Evolutionary conservation across 164 flowering plant genomes (phyloP), one percentile per base, ranked within the genome.

Genomic region (Aristolochia fimbriata): DNA sequence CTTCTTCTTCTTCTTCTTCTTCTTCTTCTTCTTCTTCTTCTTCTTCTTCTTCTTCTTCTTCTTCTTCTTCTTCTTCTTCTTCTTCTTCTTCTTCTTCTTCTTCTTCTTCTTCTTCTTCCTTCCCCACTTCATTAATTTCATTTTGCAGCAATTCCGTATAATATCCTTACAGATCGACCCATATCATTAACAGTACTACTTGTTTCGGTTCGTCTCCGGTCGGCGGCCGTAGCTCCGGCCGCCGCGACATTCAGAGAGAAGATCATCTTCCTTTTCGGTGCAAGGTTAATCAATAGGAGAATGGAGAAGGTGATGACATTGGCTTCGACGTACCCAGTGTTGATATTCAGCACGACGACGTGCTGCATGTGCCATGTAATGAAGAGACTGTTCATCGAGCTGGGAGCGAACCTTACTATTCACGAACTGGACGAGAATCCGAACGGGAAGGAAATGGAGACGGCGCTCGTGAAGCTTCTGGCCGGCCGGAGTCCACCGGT

Each of bases 311-410:
- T 72, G 27, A 15, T 17, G 64, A 58, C 33, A 22, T 52, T 87
- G 74, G 70, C 78, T 0, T 70, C 83, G 17, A 83, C 80, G 69
- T 81, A 77, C 50, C 87, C 85, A 2, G 81, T 90, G 24, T 81
- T 87, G 71, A 81, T 90, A 15, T 90, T 90, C 78, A 87, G 87
- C 79, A 85, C 78, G 75, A 87, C 84, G 76, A 70, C 88, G 6
- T 87, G 95, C 51, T 85, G 92, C 77, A 67, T 90, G 72, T 81
- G 82, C 68, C 84, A 90, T 61, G 78, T 94, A 3, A 85, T 90
- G 59, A 76, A 74, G 65, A 78, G 78, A 17, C 73, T 90, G 19
- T 82, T 90, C 63, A 68, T 66, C 30, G 95, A 82, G 46, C 82
- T 85, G 2, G 75, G 82, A 15, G 92, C 83, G 43, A 64, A 21